Percentiles rank a stretch among this genome's conserved stretches.
phyloP scores from a whole-genome alignment of 495 filamentous ascomycete species.

The Pyrenopolyporus hunteri region DNA sequence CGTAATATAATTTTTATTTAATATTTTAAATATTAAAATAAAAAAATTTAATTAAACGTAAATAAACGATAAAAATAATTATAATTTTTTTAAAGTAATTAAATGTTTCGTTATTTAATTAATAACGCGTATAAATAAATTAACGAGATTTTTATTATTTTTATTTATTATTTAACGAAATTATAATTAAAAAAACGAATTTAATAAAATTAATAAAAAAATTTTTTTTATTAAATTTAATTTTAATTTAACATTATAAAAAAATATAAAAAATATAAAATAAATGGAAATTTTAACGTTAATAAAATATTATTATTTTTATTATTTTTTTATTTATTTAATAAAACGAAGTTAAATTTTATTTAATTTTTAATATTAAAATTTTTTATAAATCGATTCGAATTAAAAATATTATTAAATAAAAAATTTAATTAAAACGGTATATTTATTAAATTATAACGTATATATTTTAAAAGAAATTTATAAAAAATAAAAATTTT shows the following conservation, averaged over 20 bases:
- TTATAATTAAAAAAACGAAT: constrained; percentile 47
- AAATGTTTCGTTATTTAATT: constrained; percentile 68
- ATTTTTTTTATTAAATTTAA: constrained; percentile 61
- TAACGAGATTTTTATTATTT: constrained; percentile 52
- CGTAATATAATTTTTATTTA: constrained; percentile 66
- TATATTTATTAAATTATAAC: constrained; percentile 69
- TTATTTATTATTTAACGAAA: constrained; percentile 53
- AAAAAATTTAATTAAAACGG: constrained; percentile 69
- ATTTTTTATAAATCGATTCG: constrained; percentile 67
- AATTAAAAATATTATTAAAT: constrained; percentile 77
- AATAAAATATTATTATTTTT: constrained; percentile 76
- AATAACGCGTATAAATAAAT: constrained; percentile 50
- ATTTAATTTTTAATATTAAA: constrained; percentile 74
- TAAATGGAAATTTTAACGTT: constrained; percentile 71
- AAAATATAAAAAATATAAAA: constrained; percentile 79
- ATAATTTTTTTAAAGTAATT: constrained; percentile 75
- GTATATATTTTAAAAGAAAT: constrained; percentile 64
- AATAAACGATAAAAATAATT: constrained; percentile 65
- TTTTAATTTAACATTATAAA: constrained; percentile 80
- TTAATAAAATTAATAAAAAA: constrained; percentile 29
- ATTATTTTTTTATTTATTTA: constrained; percentile 81
- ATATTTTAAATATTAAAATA: constrained; percentile 65
- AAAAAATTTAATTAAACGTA: constrained; percentile 63
- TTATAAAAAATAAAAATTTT: constrained; percentile 64
- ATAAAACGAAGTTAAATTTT: constrained; percentile 73